Percentiles rank a stretch among this genome's conserved stretches.
Conservation (phyloP, 2,329 filamentous ascomycete species). For the Clarireedia paspali region DNA sequence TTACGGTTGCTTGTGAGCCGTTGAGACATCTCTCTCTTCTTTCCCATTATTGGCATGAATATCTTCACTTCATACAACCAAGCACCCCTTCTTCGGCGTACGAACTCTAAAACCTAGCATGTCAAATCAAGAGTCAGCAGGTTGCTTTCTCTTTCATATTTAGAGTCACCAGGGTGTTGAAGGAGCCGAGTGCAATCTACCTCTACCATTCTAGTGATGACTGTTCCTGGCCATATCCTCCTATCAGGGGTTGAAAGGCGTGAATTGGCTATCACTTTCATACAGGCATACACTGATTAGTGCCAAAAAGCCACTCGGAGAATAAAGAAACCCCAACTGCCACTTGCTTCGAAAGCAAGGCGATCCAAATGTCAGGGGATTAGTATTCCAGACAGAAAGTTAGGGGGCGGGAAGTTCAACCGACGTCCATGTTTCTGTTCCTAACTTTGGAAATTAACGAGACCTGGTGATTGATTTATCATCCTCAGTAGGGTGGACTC, state of each 20-base stretch:
- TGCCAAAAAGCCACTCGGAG: conserved; percentile 8
- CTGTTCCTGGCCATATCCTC: conserved; percentile 5
- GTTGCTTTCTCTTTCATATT: neutral
- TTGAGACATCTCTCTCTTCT: neutral
- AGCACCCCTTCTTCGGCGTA: neutral
- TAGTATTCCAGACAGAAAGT: neutral
- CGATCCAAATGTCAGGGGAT: neutral
- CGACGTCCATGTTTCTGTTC: too few relatives aligned
- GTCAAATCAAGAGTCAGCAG: neutral
- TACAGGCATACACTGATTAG: neutral
- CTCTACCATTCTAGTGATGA: conserved; percentile 9
- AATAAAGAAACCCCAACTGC: conserved; percentile 10
- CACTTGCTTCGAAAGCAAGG: conserved; percentile 6
- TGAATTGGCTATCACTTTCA: conserved; percentile 1
- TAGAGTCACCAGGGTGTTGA: neutral
- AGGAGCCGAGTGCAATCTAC: neutral
- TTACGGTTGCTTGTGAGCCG: neutral
- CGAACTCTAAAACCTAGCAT: neutral
- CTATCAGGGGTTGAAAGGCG: conserved; percentile 9
- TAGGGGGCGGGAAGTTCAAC: neutral
- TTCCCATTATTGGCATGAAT: neutral
- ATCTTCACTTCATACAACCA: neutral
- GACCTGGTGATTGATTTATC: too few relatives aligned
- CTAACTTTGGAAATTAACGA: too few relatives aligned
- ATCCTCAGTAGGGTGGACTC: too few relatives aligned